Percentiles rank a stretch among this genome's conserved stretches.
These are phyloP conservation scores for Diddensiella transvaalensis DNA, from an alignment of 805 yeast genomes.

Conservation along the genomic window DNA sequence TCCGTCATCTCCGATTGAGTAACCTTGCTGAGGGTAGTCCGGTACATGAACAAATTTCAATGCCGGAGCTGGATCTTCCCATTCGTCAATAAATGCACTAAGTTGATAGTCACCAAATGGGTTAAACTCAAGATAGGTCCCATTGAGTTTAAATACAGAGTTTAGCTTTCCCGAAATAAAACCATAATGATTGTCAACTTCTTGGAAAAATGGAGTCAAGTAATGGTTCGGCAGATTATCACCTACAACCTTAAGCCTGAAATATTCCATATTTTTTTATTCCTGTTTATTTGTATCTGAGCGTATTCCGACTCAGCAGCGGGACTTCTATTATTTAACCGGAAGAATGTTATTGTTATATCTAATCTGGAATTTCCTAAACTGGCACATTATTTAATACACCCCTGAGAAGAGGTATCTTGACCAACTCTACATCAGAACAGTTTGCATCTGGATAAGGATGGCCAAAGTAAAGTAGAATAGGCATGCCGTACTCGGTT, in stretches of 20 bases:
- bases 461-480: neutral
- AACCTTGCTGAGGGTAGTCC: neutral
- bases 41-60: neutral
- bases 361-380: neutral
- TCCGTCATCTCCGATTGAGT: neutral
- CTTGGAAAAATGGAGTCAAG: neutral
- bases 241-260: neutral
- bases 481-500: neutral
- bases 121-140: neutral
- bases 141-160: neutral
- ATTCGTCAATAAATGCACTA: neutral
- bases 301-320: too few relatives aligned
- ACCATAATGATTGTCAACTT: neutral
- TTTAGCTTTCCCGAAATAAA: neutral
- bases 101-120: conserved; percentile 1
- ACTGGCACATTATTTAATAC: neutral
- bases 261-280: neutral
- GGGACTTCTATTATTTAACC: too few relatives aligned
- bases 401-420: neutral
- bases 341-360: too few relatives aligned
- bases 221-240: neutral
- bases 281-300: neutral
- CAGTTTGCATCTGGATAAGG: neutral
- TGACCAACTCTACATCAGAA: neutral
- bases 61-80: neutral